Evolutionary conservation across 2,329 filamentous ascomycete species (phyloP).

Genomic region (Elsinoe batatas): DNA sequence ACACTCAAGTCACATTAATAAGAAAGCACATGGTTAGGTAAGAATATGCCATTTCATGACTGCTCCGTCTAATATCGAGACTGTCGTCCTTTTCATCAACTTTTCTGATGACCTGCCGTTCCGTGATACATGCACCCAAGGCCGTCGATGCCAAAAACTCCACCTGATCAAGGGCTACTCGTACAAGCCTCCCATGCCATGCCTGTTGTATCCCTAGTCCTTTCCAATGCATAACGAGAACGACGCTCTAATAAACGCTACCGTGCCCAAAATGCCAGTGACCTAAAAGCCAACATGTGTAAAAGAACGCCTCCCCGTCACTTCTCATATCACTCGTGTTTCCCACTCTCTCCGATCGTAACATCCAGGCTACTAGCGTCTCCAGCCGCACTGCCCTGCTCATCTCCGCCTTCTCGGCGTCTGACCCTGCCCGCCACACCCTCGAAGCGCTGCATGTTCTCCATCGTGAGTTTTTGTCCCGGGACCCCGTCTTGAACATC

Average conservation of each 20-base stretch:
- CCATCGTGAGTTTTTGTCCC: slow-evolving; percentile 20
- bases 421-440: slow-evolving; percentile 16
- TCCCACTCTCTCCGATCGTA: slow-evolving; percentile 11
- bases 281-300: background rate
- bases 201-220: background rate
- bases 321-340: background rate
- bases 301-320: background rate
- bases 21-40: background rate
- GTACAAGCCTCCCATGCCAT: background rate
- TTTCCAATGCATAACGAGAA: background rate
- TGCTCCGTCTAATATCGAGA: background rate
- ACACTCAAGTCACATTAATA: background rate
- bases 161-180: background rate
- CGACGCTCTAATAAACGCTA: background rate
- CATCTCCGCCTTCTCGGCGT: slow-evolving; percentile 14
- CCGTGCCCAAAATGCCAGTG: background rate
- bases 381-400: slow-evolving; percentile 13
- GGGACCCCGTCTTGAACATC: slow-evolving; percentile 7
- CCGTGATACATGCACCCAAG: background rate
- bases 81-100: background rate
- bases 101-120: background rate
- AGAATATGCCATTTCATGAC: background rate
- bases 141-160: background rate
- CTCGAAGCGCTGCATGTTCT: slow-evolving; percentile 26
- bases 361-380: slow-evolving; percentile 15